Base-by-base conservation (phyloP, 1,284 basidiomycete species). In the Sanghuangporus weigelae region DNA sequence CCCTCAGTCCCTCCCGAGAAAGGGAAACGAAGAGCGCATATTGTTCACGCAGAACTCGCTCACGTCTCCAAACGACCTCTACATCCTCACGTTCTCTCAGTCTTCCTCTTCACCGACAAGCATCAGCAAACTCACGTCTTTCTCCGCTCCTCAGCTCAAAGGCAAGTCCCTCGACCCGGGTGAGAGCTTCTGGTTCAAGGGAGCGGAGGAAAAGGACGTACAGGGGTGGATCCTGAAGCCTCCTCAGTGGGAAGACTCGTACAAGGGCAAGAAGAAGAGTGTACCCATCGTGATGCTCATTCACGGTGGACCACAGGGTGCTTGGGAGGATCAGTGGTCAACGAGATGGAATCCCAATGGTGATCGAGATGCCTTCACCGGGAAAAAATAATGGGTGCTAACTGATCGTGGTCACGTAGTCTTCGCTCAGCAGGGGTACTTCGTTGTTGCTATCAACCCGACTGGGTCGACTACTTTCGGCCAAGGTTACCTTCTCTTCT, bases 381-480 rank as follows among this genome's bases (percentile, higher is more conserved):
- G 38, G 38, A 21, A n/a, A 40, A 31, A 12, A 48, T 12, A 53
- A 21, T 36, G 11, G 36, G 7, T 58, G 39, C 16, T 46, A 19
- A 46, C 21, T 44, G 19, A 39, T 38, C 59, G 64, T 39, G 10
- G 44, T 21, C 16, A 44, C 31, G 49, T 56, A 89, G 87, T 90
- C 7, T 92, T 92, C 68, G 83, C 89, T 7, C 85, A 85, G 69
- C 91, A 93, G 71, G 93, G 94, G 0, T 96, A 96, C 74, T 87
- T 95, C 69, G 84, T 86, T 14, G 80, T 96, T 36, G 82, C 88
- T 21, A 89, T 95, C 69, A 97, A 97, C 72, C 93, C 93, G 2
- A 94, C 93, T 1, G 94, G 93, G 6, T 92, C 89, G 50, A 95
- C 93, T 1, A 87, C 90, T 0, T 96, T 94, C 68, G 93, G 93